Percentiles rank a stretch among this genome's conserved stretches.
phyloP scores from a whole-genome alignment of 208 protist genomes.

The Leishmania guyanensis region DNA sequence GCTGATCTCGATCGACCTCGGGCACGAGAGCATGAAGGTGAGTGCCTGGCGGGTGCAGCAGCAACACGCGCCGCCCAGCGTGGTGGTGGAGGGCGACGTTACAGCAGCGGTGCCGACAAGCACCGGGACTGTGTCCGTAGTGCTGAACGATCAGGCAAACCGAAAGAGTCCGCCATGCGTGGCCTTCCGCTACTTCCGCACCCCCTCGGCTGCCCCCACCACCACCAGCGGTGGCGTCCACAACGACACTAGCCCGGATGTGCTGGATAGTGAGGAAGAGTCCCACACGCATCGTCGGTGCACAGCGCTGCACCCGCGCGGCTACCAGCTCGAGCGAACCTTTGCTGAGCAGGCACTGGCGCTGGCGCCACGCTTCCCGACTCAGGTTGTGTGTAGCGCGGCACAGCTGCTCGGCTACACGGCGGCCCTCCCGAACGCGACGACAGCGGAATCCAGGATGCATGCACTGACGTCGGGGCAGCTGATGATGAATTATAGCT shows the following conservation, averaged over 20 bases:
- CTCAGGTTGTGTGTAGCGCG: constrained; percentile 62
- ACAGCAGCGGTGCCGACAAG: constrained; percentile 6
- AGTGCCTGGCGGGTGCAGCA: constrained; percentile 22
- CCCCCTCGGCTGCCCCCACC: background rate
- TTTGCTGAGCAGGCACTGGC: constrained; percentile 86
- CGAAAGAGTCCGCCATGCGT: constrained; percentile 91
- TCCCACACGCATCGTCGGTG: background rate
- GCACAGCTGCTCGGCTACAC: constrained; percentile 51
- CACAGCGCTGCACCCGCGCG: constrained; percentile 10
- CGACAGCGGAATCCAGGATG: background rate
- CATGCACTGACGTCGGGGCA: constrained; percentile 11
- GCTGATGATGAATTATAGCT: constrained; percentile 19
- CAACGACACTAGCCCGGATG: background rate
- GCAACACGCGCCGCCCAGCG: constrained; percentile 19
- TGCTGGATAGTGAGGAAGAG: background rate
- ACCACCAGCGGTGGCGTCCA: constrained; percentile 3
- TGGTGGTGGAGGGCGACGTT: background rate
- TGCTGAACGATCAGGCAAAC: constrained; percentile 94
- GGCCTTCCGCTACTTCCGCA: constrained; percentile 75
- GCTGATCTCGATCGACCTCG: constrained; percentile 69
- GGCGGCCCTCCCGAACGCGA: background rate
- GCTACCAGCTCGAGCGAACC: constrained; percentile 72
- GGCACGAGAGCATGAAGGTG: constrained; percentile 37
- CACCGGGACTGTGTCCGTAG: constrained; percentile 53
- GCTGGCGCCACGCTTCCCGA: constrained; percentile 79